Evolutionary conservation across 768 basidiomycete species (phyloP).

Genomic region (Lactarius deliciosus): DNA sequence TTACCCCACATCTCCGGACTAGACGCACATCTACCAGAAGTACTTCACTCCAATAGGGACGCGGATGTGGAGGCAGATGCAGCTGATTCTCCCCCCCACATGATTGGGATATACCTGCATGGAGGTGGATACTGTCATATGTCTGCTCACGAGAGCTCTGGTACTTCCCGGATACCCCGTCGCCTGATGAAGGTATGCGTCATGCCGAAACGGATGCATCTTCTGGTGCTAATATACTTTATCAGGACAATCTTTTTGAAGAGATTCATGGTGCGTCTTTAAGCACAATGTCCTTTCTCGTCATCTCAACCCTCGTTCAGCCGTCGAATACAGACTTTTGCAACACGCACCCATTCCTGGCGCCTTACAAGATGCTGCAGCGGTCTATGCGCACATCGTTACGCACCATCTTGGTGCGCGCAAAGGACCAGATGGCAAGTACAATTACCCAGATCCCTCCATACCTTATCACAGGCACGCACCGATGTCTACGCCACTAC

Average conservation of each 20-base stretch:
- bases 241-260: constrained; percentile 37
- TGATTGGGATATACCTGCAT: constrained; percentile 53
- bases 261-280: constrained; percentile 36
- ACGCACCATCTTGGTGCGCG: constrained; percentile 30
- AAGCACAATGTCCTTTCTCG: neutral
- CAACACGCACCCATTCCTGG: constrained; percentile 56
- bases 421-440: constrained; percentile 31
- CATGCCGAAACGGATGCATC: neutral
- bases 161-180: constrained; percentile 50
- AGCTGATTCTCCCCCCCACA: constrained; percentile 32
- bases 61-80: constrained; percentile 33
- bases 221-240: neutral
- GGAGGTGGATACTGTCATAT: constrained; percentile 59
- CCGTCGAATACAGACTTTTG: constrained; percentile 53
- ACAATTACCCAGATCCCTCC: constrained; percentile 30
- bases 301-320: constrained; percentile 17
- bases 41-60: constrained; percentile 3
- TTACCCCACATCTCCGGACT: constrained; percentile 3
- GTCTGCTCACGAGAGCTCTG: constrained; percentile 51
- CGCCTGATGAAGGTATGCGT: constrained; percentile 43
- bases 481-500: neutral
- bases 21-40: constrained; percentile 13
- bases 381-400: constrained; percentile 51
- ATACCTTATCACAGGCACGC: constrained; percentile 23
- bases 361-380: constrained; percentile 51